Percentiles rank a stretch among this genome's conserved stretches.
phyloP scores from a whole-genome alignment of 805 yeast species.

The Jamesozyma lodderae region DNA sequence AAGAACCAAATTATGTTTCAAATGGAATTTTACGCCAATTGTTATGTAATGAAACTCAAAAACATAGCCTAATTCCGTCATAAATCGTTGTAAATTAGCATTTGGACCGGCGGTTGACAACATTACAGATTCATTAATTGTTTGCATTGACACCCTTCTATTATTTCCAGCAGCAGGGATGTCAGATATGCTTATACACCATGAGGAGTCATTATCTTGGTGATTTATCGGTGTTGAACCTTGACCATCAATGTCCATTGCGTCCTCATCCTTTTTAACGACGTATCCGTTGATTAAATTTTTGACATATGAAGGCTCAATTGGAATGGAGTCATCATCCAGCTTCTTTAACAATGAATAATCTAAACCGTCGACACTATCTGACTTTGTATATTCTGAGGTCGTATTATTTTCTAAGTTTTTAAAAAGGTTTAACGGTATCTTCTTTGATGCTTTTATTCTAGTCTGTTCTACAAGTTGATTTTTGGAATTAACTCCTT shows the following conservation, averaged over 20 bases:
- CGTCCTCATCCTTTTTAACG: background rate
- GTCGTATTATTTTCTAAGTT: background rate
- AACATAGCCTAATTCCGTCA: constrained; percentile 65
- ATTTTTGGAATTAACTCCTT: constrained; percentile 21
- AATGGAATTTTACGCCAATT: constrained; percentile 23
- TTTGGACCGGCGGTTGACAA: constrained; percentile 22
- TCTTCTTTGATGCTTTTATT: constrained; percentile 18
- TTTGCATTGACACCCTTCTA: constrained; percentile 53
- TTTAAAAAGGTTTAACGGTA: constrained; percentile 15
- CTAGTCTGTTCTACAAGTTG: constrained; percentile 28
- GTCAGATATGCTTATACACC: constrained; percentile 62
- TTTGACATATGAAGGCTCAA: constrained; percentile 6
- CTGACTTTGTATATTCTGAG: background rate
- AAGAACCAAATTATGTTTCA: constrained; percentile 24
- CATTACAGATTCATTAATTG: constrained; percentile 47
- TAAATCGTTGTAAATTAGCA: constrained; percentile 30
- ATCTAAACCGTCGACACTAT: constrained; percentile 8
- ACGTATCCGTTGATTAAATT: constrained; percentile 1
- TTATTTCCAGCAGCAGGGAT: constrained; percentile 66
- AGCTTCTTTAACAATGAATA: constrained; percentile 14
- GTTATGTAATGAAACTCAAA: constrained; percentile 35
- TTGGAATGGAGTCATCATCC: constrained; percentile 10
- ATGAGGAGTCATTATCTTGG: constrained; percentile 17
- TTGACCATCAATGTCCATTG: constrained; percentile 2
- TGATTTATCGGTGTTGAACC: background rate